These are phyloP conservation scores for Pistacia integerrima DNA, from an alignment of 345 rosid species.

Conservation along the genomic window DNA sequence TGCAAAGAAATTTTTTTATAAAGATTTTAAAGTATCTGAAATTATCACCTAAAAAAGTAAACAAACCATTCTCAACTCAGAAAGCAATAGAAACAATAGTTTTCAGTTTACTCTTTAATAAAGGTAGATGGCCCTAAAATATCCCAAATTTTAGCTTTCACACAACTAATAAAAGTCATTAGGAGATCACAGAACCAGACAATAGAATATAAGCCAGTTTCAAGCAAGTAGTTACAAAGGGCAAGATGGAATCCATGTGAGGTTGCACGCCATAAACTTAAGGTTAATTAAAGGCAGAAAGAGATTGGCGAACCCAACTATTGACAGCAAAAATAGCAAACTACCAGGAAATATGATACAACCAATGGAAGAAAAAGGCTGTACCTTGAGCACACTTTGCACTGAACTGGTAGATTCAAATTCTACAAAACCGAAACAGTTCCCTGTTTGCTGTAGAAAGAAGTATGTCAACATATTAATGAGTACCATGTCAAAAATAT, in stretches of 20 bases:
- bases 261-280: background rate
- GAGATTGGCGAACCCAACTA: background rate
- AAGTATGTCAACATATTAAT: slow-evolving; percentile 10
- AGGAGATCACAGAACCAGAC: background rate
- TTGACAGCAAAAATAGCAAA: background rate
- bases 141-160: background rate
- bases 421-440: slow-evolving; percentile 85
- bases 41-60: background rate
- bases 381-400: slow-evolving; percentile 67
- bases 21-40: background rate
- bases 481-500: background rate
- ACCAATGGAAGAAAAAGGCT: background rate
- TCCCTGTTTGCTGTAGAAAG: slow-evolving; percentile 40
- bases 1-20: background rate
- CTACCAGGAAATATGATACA: background rate
- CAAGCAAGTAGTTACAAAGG: background rate
- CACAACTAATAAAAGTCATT: background rate
- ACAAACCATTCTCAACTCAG: background rate
- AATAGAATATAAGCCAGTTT: background rate
- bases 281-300: background rate
- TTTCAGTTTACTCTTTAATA: background rate
- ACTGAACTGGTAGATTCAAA: slow-evolving; percentile 66
- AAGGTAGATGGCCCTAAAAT: background rate
- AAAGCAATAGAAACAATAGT: background rate
- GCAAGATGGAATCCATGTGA: background rate